Percentiles rank a stretch among this genome's conserved stretches.
Evolutionary conservation across 805 yeast species (phyloP).

Genomic region (Cyberlindnera misumaiensis): DNA sequence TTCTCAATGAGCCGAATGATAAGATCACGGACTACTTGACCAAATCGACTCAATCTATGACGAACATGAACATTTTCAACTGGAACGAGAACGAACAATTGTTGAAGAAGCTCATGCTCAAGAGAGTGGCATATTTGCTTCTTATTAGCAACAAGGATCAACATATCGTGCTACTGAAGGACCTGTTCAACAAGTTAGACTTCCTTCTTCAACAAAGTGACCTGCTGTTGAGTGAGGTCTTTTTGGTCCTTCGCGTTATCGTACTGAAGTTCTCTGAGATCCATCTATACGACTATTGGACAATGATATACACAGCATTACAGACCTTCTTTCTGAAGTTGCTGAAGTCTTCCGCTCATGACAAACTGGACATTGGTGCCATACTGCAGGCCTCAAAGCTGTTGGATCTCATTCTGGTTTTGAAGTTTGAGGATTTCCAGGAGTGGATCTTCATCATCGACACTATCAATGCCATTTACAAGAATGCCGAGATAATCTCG

Average conservation of each 20-base stretch:
- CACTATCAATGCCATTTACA: constrained; percentile 50
- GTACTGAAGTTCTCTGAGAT: constrained; percentile 54
- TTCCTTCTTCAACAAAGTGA: constrained; percentile 29
- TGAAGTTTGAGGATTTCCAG: constrained; percentile 73
- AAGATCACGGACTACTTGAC: constrained; percentile 44
- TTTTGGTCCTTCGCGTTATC: constrained; percentile 57
- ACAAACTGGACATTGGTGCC: constrained; percentile 32
- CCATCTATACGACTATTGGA: constrained; percentile 68
- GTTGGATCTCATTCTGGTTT: constrained; percentile 62
- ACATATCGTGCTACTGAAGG: constrained; percentile 40
- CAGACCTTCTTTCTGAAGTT: constrained; percentile 41
- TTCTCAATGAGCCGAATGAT: constrained; percentile 49
- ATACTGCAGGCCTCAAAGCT: constrained; percentile 65
- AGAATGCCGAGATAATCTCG: constrained; percentile 25
- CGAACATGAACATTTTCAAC: constrained; percentile 54
- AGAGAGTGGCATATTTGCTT: constrained; percentile 58
- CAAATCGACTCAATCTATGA: constrained; percentile 36
- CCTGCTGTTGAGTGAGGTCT: constrained; percentile 35
- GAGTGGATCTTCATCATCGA: constrained; percentile 87
- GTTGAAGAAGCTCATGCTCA: constrained; percentile 44
- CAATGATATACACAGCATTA: constrained; percentile 54
- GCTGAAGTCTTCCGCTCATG: constrained; percentile 18
- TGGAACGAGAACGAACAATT: constrained; percentile 63
- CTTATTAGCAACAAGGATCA: constrained; percentile 56
- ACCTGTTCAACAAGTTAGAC: constrained; percentile 41